These are phyloP conservation scores for Aspergillus cristatus DNA, from an alignment of 495 filamentous ascomycete genomes.

Conservation along the genomic window DNA sequence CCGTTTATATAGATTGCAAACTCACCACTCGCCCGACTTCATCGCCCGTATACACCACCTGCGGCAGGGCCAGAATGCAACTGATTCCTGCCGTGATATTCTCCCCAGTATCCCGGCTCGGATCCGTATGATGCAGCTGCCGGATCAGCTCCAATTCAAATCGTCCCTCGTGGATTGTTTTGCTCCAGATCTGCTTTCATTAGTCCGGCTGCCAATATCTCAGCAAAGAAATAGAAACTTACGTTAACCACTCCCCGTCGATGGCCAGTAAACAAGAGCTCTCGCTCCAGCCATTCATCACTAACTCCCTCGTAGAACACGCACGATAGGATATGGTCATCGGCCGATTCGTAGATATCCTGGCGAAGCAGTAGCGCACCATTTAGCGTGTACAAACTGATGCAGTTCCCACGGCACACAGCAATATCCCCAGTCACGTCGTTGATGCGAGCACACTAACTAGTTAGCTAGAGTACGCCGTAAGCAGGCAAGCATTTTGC, in stretches of 20 bases:
- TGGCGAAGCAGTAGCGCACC: conserved; percentile 74
- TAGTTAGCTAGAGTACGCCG: too few relatives aligned
- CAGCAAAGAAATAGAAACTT: conserved; percentile 3
- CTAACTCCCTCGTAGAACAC: conserved; percentile 89
- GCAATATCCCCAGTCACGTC: conserved; percentile 83
- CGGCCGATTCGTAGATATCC: conserved; percentile 59
- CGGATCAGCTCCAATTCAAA: conserved; percentile 60
- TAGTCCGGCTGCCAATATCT: conserved; percentile 6
- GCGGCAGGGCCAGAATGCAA: conserved; percentile 74
- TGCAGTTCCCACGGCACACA: conserved; percentile 62
- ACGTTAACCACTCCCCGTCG: conserved; percentile 73
- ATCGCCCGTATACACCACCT: conserved; percentile 86
- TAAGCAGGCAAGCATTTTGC: too few relatives aligned
- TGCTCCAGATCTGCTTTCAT: conserved; percentile 42
- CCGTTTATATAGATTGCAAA: conserved; percentile 6
- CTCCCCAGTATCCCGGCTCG: conserved; percentile 57
- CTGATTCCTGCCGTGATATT: conserved; percentile 80
- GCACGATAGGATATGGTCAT: conserved; percentile 68
- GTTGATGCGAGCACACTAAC: conserved; percentile 77
- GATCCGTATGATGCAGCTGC: conserved; percentile 74
- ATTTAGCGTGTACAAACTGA: conserved; percentile 83
- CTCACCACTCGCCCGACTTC: conserved; percentile 75
- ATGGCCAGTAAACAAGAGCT: conserved; percentile 84
- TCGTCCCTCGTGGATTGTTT: conserved; percentile 37
- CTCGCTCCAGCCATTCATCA: conserved; percentile 87